Conservation (phyloP, 352 stramenopile genomes). For the Pythium pectinolyticum region DNA sequence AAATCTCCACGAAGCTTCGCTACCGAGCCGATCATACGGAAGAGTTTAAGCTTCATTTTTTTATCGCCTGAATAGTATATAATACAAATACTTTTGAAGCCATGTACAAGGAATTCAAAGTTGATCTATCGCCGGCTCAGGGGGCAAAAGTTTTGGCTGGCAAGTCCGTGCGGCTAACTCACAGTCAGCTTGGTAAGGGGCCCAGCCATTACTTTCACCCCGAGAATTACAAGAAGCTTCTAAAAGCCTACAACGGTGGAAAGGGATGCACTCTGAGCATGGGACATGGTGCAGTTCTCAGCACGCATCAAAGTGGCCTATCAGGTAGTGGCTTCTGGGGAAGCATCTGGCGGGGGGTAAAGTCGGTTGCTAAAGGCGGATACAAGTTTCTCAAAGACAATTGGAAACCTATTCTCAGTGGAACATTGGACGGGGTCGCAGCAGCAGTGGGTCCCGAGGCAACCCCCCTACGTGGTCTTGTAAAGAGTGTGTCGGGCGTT, state of each 20-base stretch:
- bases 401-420: neutral
- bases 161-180: constrained; percentile 24
- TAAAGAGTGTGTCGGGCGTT: neutral
- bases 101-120: constrained; percentile 26
- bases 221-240: constrained; percentile 32
- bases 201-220: constrained; percentile 27
- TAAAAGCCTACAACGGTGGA: constrained; percentile 17
- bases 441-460: neutral
- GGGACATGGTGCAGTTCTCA: constrained; percentile 23
- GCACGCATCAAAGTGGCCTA: constrained; percentile 26
- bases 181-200: constrained; percentile 26
- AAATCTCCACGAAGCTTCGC: too few relatives aligned
- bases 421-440: neutral
- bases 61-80: constrained; percentile 18
- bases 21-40: too few relatives aligned
- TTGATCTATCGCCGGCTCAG: constrained; percentile 23
- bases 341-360: constrained; percentile 6
- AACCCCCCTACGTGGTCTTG: neutral
- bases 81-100: constrained; percentile 25
- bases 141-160: constrained; percentile 26
- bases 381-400: neutral
- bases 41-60: constrained; percentile 24
- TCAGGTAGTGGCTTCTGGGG: constrained; percentile 21
- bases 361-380: neutral
- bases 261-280: constrained; percentile 26